phyloP scores from a whole-genome alignment of 1,139 yeast genomes.

The Diutina scorzettiae region DNA sequence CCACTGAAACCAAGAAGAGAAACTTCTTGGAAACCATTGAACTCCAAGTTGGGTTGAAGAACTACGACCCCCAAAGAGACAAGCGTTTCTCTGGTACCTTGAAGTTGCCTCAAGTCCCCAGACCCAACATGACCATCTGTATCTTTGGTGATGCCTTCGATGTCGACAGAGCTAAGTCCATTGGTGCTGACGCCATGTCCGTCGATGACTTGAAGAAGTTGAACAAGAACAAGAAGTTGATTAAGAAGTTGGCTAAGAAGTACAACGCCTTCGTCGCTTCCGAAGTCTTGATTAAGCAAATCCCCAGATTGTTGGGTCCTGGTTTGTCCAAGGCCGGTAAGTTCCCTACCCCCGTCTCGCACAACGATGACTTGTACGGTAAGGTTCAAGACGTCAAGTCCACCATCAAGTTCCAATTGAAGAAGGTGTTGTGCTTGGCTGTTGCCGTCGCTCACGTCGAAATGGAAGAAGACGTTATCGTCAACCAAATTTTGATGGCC shows the following conservation, averaged over 20 bases:
- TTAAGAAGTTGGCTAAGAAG: conserved; percentile 99
- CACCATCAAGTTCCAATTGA: conserved; percentile 99
- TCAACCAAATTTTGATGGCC: conserved; percentile 97
- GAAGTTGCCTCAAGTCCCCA: conserved; percentile 98
- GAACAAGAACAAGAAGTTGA: conserved; percentile 99
- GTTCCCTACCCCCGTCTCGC: conserved; percentile 99
- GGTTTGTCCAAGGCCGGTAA: conserved; percentile 99
- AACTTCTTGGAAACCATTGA: conserved; percentile 99
- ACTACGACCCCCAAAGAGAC: conserved; percentile 99
- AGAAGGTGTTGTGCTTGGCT: conserved; percentile 85
- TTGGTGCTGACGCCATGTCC: conserved; percentile 99
- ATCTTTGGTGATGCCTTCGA: conserved; percentile 99
- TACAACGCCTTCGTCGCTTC: conserved; percentile 99
- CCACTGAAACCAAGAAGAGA: conserved; percentile 98
- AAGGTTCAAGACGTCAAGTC: conserved; percentile 98
- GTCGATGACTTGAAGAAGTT: conserved; percentile 99
- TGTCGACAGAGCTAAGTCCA: conserved; percentile 99
- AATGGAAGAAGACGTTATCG: conserved; percentile 95
- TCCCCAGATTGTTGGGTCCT: conserved; percentile 99
- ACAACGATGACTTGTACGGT: conserved; percentile 92
- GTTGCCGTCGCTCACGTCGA: conserved; percentile 98
- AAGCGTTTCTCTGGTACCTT: conserved; percentile 99
- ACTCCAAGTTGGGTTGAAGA: conserved; percentile 99
- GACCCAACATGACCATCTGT: conserved; percentile 99
- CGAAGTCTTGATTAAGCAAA: conserved; percentile 98